These are phyloP conservation scores for Aspergillus haitiensis DNA, from an alignment of 495 filamentous ascomycete species.

Conservation along the genomic window DNA sequence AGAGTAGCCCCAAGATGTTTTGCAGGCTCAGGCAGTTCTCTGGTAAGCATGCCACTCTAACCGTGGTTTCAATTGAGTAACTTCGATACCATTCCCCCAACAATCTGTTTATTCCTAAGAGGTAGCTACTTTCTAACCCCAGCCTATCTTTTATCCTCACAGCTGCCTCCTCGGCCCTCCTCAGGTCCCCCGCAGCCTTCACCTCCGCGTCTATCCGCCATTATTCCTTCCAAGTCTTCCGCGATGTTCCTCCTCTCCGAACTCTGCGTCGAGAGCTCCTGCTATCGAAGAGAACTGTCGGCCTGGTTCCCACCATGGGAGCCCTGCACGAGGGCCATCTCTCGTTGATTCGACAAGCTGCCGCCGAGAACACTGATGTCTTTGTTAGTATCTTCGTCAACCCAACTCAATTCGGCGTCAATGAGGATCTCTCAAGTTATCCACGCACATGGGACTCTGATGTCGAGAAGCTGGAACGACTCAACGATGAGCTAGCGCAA, in stretches of 20 bases:
- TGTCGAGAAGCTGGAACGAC: constrained; percentile 57
- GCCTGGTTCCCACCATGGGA: constrained; percentile 95
- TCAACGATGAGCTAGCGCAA: constrained; percentile 69
- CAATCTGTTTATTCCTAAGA: neutral
- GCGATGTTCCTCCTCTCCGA: constrained; percentile 69
- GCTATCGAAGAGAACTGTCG: constrained; percentile 68
- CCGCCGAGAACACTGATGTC: constrained; percentile 76
- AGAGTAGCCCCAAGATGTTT: constrained; percentile 14
- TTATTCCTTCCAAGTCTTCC: constrained; percentile 66
- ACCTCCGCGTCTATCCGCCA: constrained; percentile 25
- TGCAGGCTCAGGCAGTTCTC: constrained; percentile 27
- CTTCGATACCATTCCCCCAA: neutral
- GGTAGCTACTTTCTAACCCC: constrained; percentile 12
- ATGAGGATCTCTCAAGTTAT: constrained; percentile 84
- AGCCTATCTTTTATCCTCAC: constrained; percentile 12
- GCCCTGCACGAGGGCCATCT: constrained; percentile 91
- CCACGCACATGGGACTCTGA: constrained; percentile 89
- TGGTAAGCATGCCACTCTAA: constrained; percentile 21
- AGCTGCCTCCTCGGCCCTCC: constrained; percentile 30
- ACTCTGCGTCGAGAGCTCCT: constrained; percentile 67
- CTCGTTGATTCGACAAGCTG: constrained; percentile 82
- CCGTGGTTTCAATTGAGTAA: neutral
- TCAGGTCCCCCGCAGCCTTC: constrained; percentile 30
- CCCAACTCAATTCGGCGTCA: constrained; percentile 90
- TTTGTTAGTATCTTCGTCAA: constrained; percentile 94